Base-by-base conservation (phyloP, 2,329 filamentous ascomycete species). In the Cytospora schulzeri region DNA sequence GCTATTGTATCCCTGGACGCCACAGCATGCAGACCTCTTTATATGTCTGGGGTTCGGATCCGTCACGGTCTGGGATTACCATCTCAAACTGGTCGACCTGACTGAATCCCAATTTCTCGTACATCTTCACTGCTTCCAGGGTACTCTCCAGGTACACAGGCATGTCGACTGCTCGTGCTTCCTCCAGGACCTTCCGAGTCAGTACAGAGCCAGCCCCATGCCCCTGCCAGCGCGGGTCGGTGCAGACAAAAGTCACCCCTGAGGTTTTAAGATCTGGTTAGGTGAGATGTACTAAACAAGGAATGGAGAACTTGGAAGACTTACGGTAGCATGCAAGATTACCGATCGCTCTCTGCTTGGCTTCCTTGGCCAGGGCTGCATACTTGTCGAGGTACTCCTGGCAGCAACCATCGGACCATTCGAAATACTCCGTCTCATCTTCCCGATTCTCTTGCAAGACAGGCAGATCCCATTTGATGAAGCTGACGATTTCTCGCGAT, bases 171-270 rank as follows among this genome's bases (percentile, higher is more conserved):
- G 64, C 70, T 12, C 69, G 68, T 1, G 77, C 78, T 62, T 72
- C 66, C 6, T 71, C 68, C 57, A 76, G 71, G n/a, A 79, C 72
- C 31, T 67, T 69, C 51, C 71, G 64, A 24, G 77, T 70, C 26
- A 80, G 71, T 24, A 67, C 60, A 28, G 74, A 73, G 7, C 75
- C 78, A 26, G 74, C 76, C 31, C 9, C 28, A 33, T 41, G 45
- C 31, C 76, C 72, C 29, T 73, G 71, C 65, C 73, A 76, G 38
- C 66, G 67, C 24, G 75, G 75, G 67, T 76, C 71, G 28, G 74
- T 76, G 68, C 78, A 80, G 60, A 80, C 70, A 67, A 78, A 80
- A 48, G 74, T 74, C 38, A 78, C 73, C 61, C 78, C 76, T 76
- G 29, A 9, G 9, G 9, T n/a, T 31, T 5, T 31, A 9, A 66